phyloP scores from a whole-genome alignment of 805 yeast genomes.

The Lipomyces japonicus region DNA sequence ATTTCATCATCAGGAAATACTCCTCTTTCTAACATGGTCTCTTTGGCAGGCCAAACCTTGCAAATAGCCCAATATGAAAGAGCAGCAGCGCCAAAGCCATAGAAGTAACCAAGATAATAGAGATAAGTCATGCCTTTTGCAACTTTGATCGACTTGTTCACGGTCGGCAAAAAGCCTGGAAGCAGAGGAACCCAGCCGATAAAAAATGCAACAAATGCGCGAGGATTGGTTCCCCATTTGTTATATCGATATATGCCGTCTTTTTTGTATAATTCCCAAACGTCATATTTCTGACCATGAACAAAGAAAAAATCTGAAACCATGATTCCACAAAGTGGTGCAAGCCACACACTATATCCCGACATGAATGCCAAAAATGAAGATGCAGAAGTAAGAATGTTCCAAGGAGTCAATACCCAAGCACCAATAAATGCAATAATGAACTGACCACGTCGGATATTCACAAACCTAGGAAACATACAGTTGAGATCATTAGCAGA shows the following conservation, averaged over 20 bases:
- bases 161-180: slow-evolving; percentile 26
- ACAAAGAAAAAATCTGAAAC: slow-evolving; percentile 42
- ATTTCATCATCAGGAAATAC: slow-evolving; percentile 15
- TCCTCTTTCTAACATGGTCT: slow-evolving; percentile 19
- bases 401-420: slow-evolving; percentile 75
- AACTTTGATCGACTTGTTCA: slow-evolving; percentile 9
- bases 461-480: slow-evolving; percentile 46
- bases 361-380: slow-evolving; percentile 75
- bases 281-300: slow-evolving; percentile 42
- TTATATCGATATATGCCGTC: slow-evolving; percentile 44
- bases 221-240: slow-evolving; percentile 44
- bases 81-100: slow-evolving; percentile 26
- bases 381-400: slow-evolving; percentile 62
- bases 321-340: slow-evolving; percentile 77
- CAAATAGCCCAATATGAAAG: slow-evolving; percentile 17
- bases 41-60: slow-evolving; percentile 19
- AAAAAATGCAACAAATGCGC: slow-evolving; percentile 42
- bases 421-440: slow-evolving; percentile 69
- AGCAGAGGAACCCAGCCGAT: slow-evolving; percentile 31
- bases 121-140: slow-evolving; percentile 14
- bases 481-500: slow-evolving; percentile 51
- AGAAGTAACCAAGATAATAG: slow-evolving; percentile 31
- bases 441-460: slow-evolving; percentile 59
- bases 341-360: slow-evolving; percentile 77
- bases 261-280: slow-evolving; percentile 43